These are phyloP conservation scores for Kalmusia sp. DNA, from an alignment of 2,329 filamentous ascomycete species.

Conservation along the genomic window DNA sequence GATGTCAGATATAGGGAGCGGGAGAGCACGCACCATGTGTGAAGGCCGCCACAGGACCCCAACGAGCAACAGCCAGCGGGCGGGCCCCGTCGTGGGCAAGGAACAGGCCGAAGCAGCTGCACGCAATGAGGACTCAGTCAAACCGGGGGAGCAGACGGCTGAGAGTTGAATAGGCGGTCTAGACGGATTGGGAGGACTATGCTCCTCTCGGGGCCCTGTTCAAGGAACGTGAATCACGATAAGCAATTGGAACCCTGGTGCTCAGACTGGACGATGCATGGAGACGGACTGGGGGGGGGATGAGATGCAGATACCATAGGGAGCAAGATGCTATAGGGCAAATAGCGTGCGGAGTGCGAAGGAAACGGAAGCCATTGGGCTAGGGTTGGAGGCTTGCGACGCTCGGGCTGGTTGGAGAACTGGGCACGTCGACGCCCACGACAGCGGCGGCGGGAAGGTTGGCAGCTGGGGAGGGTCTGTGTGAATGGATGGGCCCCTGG, in stretches of 20 bases:
- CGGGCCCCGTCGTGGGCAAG: constrained; percentile 23
- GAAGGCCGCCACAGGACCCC: constrained; percentile 27
- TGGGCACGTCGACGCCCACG: constrained; percentile 27
- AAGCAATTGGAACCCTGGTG: constrained; percentile 35
- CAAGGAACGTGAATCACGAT: constrained; percentile 33
- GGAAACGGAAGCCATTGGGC: constrained; percentile 29
- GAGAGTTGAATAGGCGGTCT: constrained; percentile 27
- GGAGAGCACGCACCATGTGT: constrained; percentile 45
- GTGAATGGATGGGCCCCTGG: too few species aligned
- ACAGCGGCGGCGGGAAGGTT: constrained; percentile 22
- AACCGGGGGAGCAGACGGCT: constrained; percentile 27
- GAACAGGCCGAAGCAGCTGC: constrained; percentile 34
- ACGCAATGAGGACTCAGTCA: constrained; percentile 35
- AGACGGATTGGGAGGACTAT: constrained; percentile 31
- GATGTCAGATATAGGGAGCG: constrained; percentile 30
- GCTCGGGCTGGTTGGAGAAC: constrained; percentile 37
- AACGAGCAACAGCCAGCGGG: constrained; percentile 35
- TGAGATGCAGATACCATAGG: constrained; percentile 28
- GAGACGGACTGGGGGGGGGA: constrained; percentile 26
- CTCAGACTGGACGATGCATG: constrained; percentile 33
- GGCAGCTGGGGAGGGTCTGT: constrained; percentile 37
- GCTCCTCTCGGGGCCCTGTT: constrained; percentile 22
- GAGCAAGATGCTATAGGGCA: constrained; percentile 41
- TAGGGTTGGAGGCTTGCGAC: constrained; percentile 32
- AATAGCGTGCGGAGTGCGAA: constrained; percentile 33